A percentile compares a stretch with the other conserved stretches of the same genome.
Evolutionary conservation across 331 rosid species (phyloP).

Genomic region (Rhamnella rubrinervis): DNA sequence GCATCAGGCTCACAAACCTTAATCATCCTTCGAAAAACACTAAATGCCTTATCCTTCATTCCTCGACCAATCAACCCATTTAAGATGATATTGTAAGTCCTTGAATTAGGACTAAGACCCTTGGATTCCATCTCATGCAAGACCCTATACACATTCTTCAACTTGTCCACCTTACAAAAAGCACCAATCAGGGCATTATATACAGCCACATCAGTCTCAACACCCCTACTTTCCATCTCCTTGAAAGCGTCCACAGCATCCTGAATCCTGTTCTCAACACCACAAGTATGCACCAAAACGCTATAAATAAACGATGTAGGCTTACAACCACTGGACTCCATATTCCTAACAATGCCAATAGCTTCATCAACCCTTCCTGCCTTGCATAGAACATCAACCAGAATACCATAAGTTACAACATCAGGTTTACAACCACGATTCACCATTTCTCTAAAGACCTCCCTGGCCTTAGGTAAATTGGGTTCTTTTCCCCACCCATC

Average conservation of each 20-base stretch:
- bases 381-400: conserved; percentile 81
- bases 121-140: conserved; percentile 64
- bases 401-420: conserved; percentile 74
- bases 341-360: conserved; percentile 58
- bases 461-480: conserved; percentile 79
- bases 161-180: conserved; percentile 56
- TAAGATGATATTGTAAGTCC: conserved; percentile 77
- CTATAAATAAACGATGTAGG: conserved; percentile 76
- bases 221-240: conserved; percentile 72
- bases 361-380: conserved; percentile 86
- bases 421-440: conserved; percentile 55
- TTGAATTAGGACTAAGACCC: conserved; percentile 59
- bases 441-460: conserved; percentile 72
- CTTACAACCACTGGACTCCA: conserved; percentile 52
- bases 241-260: conserved; percentile 74
- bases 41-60: conserved; percentile 60
- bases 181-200: conserved; percentile 86
- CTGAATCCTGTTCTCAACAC: conserved; percentile 69
- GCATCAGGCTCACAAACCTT: conserved; percentile 82
- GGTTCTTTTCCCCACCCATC: conserved; percentile 93
- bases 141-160: conserved; percentile 63
- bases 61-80: conserved; percentile 59
- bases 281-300: conserved; percentile 73
- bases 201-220: conserved; percentile 64
- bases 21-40: conserved; percentile 60